phyloP scores from a whole-genome alignment of 805 yeast genomes.

The Cyberlindnera saturnus region DNA sequence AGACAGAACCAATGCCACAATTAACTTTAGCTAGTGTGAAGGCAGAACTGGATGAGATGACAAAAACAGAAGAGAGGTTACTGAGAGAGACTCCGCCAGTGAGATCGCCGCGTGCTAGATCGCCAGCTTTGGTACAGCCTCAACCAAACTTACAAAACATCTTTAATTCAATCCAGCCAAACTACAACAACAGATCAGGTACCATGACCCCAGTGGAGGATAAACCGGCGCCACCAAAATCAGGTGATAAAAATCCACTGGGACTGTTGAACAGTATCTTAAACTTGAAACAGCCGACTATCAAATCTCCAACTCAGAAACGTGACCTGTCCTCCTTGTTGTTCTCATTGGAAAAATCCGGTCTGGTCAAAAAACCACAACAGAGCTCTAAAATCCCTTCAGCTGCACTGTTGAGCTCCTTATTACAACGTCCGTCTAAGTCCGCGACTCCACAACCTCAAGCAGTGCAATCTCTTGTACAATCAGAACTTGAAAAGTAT shows the following conservation, averaged over 20 bases:
- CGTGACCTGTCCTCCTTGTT: constrained; percentile 15
- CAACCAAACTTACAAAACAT: constrained; percentile 7
- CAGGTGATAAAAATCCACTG: background rate
- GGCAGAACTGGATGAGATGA: constrained; percentile 30
- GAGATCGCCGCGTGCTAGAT: constrained; percentile 11
- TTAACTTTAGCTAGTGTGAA: constrained; percentile 29
- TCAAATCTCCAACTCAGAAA: constrained; percentile 8
- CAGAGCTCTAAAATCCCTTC: constrained; percentile 1
- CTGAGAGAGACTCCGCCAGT: constrained; percentile 23
- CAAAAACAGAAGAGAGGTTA: constrained; percentile 32
- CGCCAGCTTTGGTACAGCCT: constrained; percentile 13
- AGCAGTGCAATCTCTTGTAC: background rate
- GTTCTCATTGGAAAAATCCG: constrained; percentile 14
- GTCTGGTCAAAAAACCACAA: constrained; percentile 14
- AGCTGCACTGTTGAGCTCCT: constrained; percentile 2
- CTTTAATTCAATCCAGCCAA: background rate
- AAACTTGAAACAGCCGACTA: constrained; percentile 10
- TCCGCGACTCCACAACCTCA: background rate
- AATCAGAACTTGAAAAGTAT: constrained; percentile 15
- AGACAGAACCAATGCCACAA: constrained; percentile 27
- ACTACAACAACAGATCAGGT: background rate
- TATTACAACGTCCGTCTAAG: background rate
- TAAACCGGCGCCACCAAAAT: background rate
- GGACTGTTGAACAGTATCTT: constrained; percentile 14
- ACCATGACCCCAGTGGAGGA: background rate